phyloP scores from a whole-genome alignment of 2,329 filamentous ascomycete genomes.

The Epichloe sylvatica region DNA sequence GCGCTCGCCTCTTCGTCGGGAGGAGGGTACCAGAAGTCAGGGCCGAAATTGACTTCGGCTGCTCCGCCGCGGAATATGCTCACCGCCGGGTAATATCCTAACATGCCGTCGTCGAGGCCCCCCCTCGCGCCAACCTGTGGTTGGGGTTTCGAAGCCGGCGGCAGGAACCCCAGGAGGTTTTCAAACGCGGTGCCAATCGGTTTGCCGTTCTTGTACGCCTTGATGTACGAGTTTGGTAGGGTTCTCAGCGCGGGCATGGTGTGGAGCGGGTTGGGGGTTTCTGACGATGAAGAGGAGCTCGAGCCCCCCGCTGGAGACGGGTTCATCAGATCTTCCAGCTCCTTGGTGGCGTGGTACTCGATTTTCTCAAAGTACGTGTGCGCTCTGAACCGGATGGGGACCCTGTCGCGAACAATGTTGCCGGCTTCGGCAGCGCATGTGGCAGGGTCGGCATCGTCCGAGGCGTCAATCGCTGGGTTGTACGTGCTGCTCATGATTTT shows the following conservation, averaged over 20 bases:
- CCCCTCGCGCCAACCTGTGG: slow-evolving; percentile 63
- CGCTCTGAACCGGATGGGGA: slow-evolving; percentile 86
- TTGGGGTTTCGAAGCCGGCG: slow-evolving; percentile 68
- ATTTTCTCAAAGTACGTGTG: slow-evolving; percentile 90
- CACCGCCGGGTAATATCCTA: slow-evolving; percentile 90
- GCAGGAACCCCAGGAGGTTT: slow-evolving; percentile 78
- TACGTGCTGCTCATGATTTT: slow-evolving; percentile 80
- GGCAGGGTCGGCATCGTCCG: slow-evolving; percentile 29
- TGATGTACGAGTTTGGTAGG: slow-evolving; percentile 72
- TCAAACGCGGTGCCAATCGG: slow-evolving; percentile 79
- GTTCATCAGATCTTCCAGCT: slow-evolving; percentile 74
- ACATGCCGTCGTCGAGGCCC: slow-evolving; percentile 83
- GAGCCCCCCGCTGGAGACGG: slow-evolving; percentile 38
- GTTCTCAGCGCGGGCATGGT: slow-evolving; percentile 63
- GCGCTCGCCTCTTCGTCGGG: slow-evolving; percentile 37
- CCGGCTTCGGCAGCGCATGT: slow-evolving; percentile 41
- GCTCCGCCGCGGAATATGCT: slow-evolving; percentile 85
- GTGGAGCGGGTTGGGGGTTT: slow-evolving; percentile 58
- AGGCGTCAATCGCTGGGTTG: slow-evolving; percentile 67
- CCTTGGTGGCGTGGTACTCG: slow-evolving; percentile 76
- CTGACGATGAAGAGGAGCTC: slow-evolving; percentile 30
- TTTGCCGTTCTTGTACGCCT: slow-evolving; percentile 83
- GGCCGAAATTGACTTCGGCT: slow-evolving; percentile 87
- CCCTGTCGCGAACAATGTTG: slow-evolving; percentile 87
- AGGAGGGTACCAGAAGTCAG: slow-evolving; percentile 82